Evolutionary conservation across 176 grass and related monocot species (phyloP), one percentile per base, ranked within the genome.

Genomic region (Raddia guianensis): DNA sequence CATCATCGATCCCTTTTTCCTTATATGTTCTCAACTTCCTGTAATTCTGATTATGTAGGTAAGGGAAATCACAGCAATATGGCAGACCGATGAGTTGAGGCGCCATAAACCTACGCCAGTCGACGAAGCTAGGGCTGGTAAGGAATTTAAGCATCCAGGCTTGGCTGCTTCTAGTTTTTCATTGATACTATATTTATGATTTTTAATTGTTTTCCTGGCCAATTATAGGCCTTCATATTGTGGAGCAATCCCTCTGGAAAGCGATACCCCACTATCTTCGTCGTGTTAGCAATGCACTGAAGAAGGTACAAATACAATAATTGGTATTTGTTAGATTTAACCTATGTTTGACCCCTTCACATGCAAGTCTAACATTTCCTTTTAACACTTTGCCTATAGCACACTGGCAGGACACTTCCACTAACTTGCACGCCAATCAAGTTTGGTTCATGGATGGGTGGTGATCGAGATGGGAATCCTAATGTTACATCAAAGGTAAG

Each of bases 161-260:
- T 27, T 27, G 27, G 27, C 27, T 27, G 27, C 27, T 35, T 66
- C 19, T 7, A 15, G 2, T 85, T 85, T 73, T 43, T 63, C 51
- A 33, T 49, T 85, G 48, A 9, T 82, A 65, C n/a, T 37, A 9
- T 73, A 59, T 16, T 13, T 44, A 73, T 78, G 12, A 63, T 21
- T 62, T 13, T 4, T 72, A 61, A 16, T 65, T 73, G 14, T 58
- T 85, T 59, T 40, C 44, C 74, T 13, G 14, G 14, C 19, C 33
- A 58, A 68, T 34, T 65, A 37, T 80, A 97, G 95, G 95, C 32
- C 86, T 98, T 34, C 88, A 95, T 79, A 98, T 98, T 81, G 95
- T 98, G 76, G 95, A 98, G 49, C 92, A 98, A 86, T 98, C 95
- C 33, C 92, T 98, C n/a, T 98, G 92, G 95, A 92, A 87, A 92